Base-by-base conservation (phyloP, 805 yeast species). In the Torulaspora delbrueckii region DNA sequence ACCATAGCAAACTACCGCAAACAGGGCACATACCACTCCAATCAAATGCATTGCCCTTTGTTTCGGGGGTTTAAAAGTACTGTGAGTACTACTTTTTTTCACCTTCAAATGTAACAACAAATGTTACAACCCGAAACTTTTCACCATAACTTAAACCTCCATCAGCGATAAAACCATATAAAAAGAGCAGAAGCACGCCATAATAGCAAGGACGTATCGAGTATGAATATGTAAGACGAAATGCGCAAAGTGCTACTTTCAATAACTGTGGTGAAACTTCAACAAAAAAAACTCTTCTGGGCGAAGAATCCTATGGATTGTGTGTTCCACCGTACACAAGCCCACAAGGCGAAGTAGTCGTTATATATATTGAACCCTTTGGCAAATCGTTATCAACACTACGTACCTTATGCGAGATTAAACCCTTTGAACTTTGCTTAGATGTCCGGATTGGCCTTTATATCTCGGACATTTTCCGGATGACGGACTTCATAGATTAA, bases 301-400 rank as follows among this genome's bases (percentile, higher is more conserved):
- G 98, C 7, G 96, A 89, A 66, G 98, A 98, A 14, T 97, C 98
- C 0, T 91, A 91, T 62, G 98, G 98, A 81, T 90, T 8, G 98
- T 91, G 8, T 82, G 96, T 65, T 79, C 91, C 8, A 97, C 97
- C 0, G 68, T 82, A 8, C 96, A 91, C 66, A 78, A 79, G 58
- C 96, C 96, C 5, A 78, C 93, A 16, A 1, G 83, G 84, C 44
- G 90, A 84, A 55, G 81, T 80, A 52, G 97, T 91, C n/a, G 98
- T 97, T 33, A 89, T 91, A 67, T 90, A 90, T 68, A 88, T 91
- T 53, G 85, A 84, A 60, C 97, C 97, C 9, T 91, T 91, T 62
- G 95, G 84, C 56, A 77, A 95, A 50, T 77, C 91, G 40, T 79
- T 91, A 81, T 84, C 89, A 59, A 87, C 96, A 58, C 71, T 91